These are phyloP conservation scores for Hyaloscypha variabilis DNA, from an alignment of 495 filamentous ascomycete genomes.

Conservation along the genomic window DNA sequence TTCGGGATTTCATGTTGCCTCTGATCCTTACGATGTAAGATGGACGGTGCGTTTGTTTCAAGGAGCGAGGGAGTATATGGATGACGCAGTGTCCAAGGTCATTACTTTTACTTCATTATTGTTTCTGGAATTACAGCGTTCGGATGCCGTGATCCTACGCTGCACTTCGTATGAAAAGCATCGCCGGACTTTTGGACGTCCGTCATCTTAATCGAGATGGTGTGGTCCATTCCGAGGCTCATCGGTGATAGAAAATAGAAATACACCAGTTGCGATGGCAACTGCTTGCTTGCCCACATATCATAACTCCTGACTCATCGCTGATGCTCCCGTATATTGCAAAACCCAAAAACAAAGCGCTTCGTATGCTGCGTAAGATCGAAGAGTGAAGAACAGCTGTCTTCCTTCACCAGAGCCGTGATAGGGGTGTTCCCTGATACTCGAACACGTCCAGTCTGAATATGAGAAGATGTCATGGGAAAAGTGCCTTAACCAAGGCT, in stretches of 20 bases:
- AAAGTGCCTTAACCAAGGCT: constrained; percentile 18
- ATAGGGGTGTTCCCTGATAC: not conserved
- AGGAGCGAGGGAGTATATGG: not conserved
- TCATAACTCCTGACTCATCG: constrained; percentile 31
- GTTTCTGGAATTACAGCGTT: not conserved
- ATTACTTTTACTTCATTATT: not conserved
- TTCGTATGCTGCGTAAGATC: constrained; percentile 28
- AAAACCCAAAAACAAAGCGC: too few species aligned
- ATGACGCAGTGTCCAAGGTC: not conserved
- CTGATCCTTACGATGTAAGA: not conserved
- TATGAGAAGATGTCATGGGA: not conserved
- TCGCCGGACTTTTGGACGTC: not conserved
- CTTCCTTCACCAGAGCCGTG: not conserved
- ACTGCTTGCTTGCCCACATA: not conserved
- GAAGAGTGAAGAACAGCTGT: constrained; percentile 10
- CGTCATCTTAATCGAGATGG: not conserved
- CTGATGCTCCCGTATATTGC: constrained; percentile 27
- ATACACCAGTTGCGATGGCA: not conserved
- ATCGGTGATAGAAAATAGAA: not conserved
- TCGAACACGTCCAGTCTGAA: not conserved
- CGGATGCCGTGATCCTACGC: not conserved
- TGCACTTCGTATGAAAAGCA: not conserved
- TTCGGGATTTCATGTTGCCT: not conserved
- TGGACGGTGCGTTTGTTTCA: not conserved
- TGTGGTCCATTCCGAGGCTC: not conserved